Conservation (phyloP, 192 early-diverging fungal genomes). For the Linnemannia exigua region DNA sequence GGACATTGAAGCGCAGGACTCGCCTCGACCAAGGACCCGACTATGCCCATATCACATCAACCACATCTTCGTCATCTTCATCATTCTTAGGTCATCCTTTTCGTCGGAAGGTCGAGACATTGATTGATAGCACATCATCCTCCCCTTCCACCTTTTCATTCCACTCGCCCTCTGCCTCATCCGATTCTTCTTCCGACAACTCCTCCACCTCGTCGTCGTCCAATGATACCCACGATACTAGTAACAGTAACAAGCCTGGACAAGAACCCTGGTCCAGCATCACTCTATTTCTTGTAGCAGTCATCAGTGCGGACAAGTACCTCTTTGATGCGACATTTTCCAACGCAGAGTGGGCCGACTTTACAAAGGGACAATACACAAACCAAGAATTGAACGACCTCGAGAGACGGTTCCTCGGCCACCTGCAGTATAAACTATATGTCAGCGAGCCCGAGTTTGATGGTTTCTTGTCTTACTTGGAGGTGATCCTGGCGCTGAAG, state of each 20-base stretch:
- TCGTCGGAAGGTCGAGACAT: not conserved
- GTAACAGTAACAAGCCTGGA: not conserved
- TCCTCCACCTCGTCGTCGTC: not conserved
- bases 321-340: slow-evolving; percentile 63
- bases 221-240: not conserved
- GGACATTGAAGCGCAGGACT: slow-evolving; percentile 23
- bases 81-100: not conserved
- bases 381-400: slow-evolving; percentile 52
- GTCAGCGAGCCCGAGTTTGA: slow-evolving; percentile 60
- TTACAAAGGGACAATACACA: slow-evolving; percentile 53
- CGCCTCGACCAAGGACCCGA: slow-evolving; percentile 44
- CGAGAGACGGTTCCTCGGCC: slow-evolving; percentile 58
- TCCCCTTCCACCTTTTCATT: not conserved
- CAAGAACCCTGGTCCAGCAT: slow-evolving; percentile 57
- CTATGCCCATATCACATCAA: slow-evolving; percentile 15
- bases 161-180: slow-evolving; percentile 10
- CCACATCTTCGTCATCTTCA: not conserved
- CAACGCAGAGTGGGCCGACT: slow-evolving; percentile 65
- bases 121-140: not conserved
- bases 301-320: slow-evolving; percentile 68
- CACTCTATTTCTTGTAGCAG: slow-evolving; percentile 61
- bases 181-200: not conserved
- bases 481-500: slow-evolving; percentile 58
- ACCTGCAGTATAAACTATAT: slow-evolving; percentile 58
- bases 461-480: slow-evolving; percentile 61